Conservation (phyloP, 768 basidiomycete genomes). For the Mycena polygramma region DNA sequence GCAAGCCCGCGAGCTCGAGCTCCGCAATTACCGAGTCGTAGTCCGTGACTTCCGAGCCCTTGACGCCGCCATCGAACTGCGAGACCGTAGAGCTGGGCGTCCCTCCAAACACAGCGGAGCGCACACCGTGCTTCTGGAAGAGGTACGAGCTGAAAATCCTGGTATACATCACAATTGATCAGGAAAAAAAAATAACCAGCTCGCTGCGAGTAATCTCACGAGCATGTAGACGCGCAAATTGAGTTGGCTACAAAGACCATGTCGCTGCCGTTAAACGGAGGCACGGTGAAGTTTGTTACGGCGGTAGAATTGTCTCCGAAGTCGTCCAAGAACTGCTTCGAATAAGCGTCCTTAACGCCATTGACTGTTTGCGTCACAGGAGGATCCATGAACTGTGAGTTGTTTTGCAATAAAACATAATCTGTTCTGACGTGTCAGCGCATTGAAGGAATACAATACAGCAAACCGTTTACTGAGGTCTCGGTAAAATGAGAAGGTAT, state of each 20-base stretch:
- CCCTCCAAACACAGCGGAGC: constrained; percentile 36
- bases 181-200: constrained; percentile 27
- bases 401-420: constrained; percentile 29
- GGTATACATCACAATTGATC: constrained; percentile 30
- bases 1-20: constrained; percentile 25
- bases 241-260: not conserved
- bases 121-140: constrained; percentile 36
- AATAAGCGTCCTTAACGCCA: constrained; percentile 35
- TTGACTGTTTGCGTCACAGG: constrained; percentile 36
- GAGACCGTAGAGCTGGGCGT: constrained; percentile 23
- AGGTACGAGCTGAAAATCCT: constrained; percentile 32
- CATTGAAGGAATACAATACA: not conserved
- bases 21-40: constrained; percentile 29
- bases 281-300: constrained; percentile 35
- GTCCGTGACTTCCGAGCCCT: constrained; percentile 36
- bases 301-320: constrained; percentile 28
- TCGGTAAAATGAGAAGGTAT: constrained; percentile 29
- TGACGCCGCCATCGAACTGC: constrained; percentile 37
- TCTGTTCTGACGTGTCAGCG: constrained; percentile 3
- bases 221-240: not conserved
- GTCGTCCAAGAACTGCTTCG: constrained; percentile 36
- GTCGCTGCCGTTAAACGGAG: constrained; percentile 34
- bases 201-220: too few species aligned
- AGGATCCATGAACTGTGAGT: constrained; percentile 36
- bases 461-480: constrained; percentile 25